These are phyloP conservation scores for Glomus cerebriforme DNA, from an alignment of 192 early-diverging fungal species.

Conservation along the genomic window DNA sequence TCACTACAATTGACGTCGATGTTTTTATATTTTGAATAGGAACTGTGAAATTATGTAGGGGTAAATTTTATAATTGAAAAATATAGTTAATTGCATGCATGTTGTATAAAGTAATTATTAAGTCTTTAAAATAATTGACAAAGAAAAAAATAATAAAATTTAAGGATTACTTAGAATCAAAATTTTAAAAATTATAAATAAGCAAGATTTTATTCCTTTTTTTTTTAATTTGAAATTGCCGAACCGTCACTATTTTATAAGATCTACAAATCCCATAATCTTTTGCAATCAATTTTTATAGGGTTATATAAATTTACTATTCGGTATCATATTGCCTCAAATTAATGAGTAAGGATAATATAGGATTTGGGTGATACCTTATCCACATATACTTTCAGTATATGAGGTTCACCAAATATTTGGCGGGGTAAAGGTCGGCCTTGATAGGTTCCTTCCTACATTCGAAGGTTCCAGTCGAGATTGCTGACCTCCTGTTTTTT, in stretches of 20 bases:
- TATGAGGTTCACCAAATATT: constrained; percentile 28
- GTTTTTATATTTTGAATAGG: too few relatives aligned
- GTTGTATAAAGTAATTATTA: too few relatives aligned
- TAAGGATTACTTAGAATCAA: too few relatives aligned
- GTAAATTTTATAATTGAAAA: too few relatives aligned
- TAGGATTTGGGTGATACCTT: constrained; percentile 35
- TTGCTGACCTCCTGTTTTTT: constrained; percentile 26
- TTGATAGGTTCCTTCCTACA: not conserved
- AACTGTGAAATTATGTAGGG: too few relatives aligned
- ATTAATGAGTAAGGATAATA: constrained; percentile 37
- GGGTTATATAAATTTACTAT: not conserved
- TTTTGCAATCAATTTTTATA: not conserved
- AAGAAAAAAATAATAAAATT: too few relatives aligned
- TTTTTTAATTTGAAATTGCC: too few relatives aligned
- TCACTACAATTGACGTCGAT: too few relatives aligned
- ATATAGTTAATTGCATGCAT: too few relatives aligned
- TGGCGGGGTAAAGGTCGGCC: constrained; percentile 17
- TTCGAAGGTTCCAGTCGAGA: not conserved
- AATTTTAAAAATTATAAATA: too few relatives aligned
- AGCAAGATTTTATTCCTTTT: too few relatives aligned
- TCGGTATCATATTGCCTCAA: constrained; percentile 6
- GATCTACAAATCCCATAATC: constrained; percentile 1
- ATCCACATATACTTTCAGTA: constrained; percentile 5
- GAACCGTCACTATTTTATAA: not conserved
- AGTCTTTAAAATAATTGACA: too few relatives aligned